phyloP scores from a whole-genome alignment of 1,284 basidiomycete species.

The Sphagnurus paluster region DNA sequence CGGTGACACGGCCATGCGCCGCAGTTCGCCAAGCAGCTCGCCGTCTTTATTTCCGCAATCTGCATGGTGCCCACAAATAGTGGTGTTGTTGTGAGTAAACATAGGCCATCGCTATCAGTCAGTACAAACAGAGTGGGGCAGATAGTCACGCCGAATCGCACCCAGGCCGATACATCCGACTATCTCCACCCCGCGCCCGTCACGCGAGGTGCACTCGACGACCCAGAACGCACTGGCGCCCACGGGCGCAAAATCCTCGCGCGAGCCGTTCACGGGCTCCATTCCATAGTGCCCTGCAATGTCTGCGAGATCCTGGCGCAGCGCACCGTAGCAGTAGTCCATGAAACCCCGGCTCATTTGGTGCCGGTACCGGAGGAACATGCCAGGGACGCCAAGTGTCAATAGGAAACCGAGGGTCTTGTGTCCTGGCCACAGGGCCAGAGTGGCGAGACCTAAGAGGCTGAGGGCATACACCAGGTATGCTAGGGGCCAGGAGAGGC shows the following conservation, averaged over 20 bases:
- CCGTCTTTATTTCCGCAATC: conserved; percentile 15
- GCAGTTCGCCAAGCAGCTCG: conserved; percentile 17
- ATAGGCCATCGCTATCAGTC: background rate
- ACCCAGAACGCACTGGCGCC: conserved; percentile 21
- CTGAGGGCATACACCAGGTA: background rate
- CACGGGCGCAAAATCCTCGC: background rate
- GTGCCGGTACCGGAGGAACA: background rate
- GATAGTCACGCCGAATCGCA: conserved; percentile 4
- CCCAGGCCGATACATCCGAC: conserved; percentile 14
- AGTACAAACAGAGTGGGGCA: background rate
- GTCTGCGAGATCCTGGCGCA: conserved; percentile 13
- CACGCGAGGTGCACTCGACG: conserved; percentile 9
- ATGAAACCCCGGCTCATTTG: background rate
- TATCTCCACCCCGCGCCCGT: conserved; percentile 1
- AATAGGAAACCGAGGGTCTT: background rate
- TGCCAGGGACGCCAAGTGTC: background rate
- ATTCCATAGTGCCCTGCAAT: conserved; percentile 10
- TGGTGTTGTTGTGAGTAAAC: too few species aligned
- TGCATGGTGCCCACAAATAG: background rate
- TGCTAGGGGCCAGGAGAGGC: background rate
- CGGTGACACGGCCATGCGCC: conserved; percentile 26
- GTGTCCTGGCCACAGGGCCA: background rate
- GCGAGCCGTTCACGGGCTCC: background rate
- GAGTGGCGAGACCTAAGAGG: background rate
- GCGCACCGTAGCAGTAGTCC: background rate